Conservation (phyloP, 2,329 filamentous ascomycete species). For the Didymella pinodella region DNA sequence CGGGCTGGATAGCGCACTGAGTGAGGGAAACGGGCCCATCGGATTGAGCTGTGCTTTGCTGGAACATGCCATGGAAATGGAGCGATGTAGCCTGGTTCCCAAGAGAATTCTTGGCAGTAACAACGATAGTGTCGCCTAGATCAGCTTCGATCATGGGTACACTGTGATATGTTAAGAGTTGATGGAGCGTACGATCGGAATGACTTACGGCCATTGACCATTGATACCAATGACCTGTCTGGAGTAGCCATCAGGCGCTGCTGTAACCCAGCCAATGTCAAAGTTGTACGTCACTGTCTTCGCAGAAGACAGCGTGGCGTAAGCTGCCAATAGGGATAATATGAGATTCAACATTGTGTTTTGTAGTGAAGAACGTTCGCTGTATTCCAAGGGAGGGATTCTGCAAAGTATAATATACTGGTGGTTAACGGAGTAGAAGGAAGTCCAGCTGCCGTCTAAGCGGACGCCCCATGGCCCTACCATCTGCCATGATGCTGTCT, state of each 20-base stretch:
- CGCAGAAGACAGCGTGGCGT: conserved; percentile 27
- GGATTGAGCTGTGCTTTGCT: conserved; percentile 76
- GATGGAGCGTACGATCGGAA: background rate
- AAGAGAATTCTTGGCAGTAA: conserved; percentile 72
- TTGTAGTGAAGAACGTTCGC: background rate
- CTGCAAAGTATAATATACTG: conserved; percentile 4
- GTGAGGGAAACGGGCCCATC: conserved; percentile 74
- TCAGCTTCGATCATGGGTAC: conserved; percentile 75
- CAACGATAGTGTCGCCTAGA: conserved; percentile 73
- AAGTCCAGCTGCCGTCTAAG: conserved; percentile 2
- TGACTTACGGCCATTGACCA: conserved; percentile 67
- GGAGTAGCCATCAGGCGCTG: conserved; percentile 22
- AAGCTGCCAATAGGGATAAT: conserved; percentile 9
- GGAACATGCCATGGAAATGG: conserved; percentile 80
- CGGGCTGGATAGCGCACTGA: conserved; percentile 52
- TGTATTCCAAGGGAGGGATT: background rate
- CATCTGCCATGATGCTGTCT: conserved; percentile 5
- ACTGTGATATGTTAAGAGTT: background rate
- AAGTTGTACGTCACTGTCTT: conserved; percentile 58
- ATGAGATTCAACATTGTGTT: conserved; percentile 21
- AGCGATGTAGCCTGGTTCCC: conserved; percentile 69
- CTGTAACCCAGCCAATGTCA: conserved; percentile 61
- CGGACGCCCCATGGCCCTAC: background rate
- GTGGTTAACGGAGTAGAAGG: background rate
- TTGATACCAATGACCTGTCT: conserved; percentile 71